Conservation (phyloP, 148 eudicot species). For the Rhododendron mucronatum region DNA sequence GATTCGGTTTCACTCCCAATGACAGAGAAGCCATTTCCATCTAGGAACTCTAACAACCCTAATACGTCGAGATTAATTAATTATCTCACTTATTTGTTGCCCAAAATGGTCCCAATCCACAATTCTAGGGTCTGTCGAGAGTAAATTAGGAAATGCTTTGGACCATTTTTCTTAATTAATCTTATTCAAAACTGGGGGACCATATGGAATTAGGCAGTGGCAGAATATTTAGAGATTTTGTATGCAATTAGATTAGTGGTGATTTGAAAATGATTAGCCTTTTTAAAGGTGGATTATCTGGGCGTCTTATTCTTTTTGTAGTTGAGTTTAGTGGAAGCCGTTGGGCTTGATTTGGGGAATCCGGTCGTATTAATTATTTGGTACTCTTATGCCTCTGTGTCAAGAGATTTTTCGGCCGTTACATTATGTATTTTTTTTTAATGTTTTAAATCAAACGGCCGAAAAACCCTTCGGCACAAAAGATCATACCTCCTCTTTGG, state of each 20-base stretch:
- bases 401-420: too few species aligned
- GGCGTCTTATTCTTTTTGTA: neutral
- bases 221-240: neutral
- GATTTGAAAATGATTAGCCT: neutral
- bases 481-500: too few species aligned
- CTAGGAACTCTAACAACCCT: neutral
- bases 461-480: too few species aligned
- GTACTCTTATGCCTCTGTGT: too few species aligned
- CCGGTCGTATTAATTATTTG: neutral
- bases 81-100: neutral
- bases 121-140: neutral
- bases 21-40: too few species aligned
- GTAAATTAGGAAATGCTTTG: neutral
- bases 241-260: neutral
- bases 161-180: neutral
- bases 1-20: too few species aligned
- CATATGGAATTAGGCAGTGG: neutral
- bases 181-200: neutral
- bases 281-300: neutral
- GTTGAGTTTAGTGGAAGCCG: neutral
- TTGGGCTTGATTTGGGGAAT: neutral
- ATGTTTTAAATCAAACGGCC: too few species aligned
- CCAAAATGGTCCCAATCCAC: neutral
- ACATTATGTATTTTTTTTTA: too few species aligned
- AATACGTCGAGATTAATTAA: neutral